A percentile compares a stretch with the other conserved stretches of the same genome.
phyloP scores from a whole-genome alignment of 2,329 filamentous ascomycete species.

The Aschersonia sp. region DNA sequence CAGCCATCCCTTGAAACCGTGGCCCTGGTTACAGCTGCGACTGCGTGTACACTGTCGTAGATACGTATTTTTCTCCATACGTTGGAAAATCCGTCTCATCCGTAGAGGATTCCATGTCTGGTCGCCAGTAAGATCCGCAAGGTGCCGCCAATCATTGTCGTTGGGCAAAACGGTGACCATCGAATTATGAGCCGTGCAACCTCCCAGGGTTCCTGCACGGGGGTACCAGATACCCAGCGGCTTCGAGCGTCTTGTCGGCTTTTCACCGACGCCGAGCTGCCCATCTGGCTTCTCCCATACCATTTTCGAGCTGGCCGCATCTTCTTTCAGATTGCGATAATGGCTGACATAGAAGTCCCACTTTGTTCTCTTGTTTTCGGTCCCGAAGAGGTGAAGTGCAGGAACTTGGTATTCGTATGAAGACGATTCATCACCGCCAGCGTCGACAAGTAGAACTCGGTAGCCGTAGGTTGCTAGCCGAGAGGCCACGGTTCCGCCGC shows the following conservation, averaged over 20 bases:
- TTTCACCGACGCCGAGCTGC: not conserved
- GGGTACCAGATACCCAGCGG: slow-evolving; percentile 27
- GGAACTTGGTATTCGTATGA: slow-evolving; percentile 32
- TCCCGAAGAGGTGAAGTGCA: not conserved
- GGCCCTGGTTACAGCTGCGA: slow-evolving; percentile 19
- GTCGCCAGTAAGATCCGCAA: slow-evolving; percentile 44
- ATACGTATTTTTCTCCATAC: slow-evolving; percentile 41
- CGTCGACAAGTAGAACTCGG: slow-evolving; percentile 39
- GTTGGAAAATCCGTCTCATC: slow-evolving; percentile 44
- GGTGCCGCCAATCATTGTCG: slow-evolving; percentile 14
- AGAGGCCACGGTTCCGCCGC: slow-evolving; percentile 45
- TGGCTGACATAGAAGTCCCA: slow-evolving; percentile 54
- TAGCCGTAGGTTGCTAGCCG: slow-evolving; percentile 12
- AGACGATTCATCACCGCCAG: slow-evolving; percentile 40
- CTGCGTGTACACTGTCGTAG: slow-evolving; percentile 1
- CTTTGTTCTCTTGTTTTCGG: not conserved
- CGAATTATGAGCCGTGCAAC: slow-evolving; percentile 40
- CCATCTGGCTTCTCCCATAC: not conserved
- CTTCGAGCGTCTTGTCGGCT: not conserved
- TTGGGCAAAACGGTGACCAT: not conserved
- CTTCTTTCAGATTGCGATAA: slow-evolving; percentile 27
- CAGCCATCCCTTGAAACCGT: slow-evolving; percentile 22
- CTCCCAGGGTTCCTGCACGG: slow-evolving; percentile 29
- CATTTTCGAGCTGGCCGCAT: not conserved
- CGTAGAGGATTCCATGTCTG: slow-evolving; percentile 39